Conservation (phyloP, 192 early-diverging fungal genomes). For the Irineochytrium annulatum region DNA sequence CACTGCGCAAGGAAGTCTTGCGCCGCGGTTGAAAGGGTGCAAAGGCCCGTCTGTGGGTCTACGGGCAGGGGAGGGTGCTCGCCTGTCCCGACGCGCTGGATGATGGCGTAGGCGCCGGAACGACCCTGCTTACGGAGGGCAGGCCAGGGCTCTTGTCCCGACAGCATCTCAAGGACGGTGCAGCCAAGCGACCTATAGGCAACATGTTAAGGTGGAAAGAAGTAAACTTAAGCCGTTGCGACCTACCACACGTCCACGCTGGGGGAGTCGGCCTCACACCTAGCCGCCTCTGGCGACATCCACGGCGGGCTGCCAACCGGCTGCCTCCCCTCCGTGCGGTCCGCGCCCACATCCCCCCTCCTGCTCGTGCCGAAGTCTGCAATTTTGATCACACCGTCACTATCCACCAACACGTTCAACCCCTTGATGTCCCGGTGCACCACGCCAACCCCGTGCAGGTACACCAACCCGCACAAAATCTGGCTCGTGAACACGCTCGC, state of each 20-base stretch:
- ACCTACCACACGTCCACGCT: constrained; percentile 90
- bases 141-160: constrained; percentile 84
- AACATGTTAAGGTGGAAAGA: background rate
- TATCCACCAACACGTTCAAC: constrained; percentile 61
- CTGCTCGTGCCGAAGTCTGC: constrained; percentile 63
- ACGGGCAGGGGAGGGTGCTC: constrained; percentile 80
- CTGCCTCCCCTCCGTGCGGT: constrained; percentile 58
- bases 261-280: constrained; percentile 73
- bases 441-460: constrained; percentile 59
- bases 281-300: constrained; percentile 96
- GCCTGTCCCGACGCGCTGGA: constrained; percentile 74
- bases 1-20: constrained; percentile 69
- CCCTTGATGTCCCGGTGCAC: constrained; percentile 72
- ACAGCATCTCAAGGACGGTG: constrained; percentile 92
- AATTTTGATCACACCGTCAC: constrained; percentile 55
- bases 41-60: too few species aligned
- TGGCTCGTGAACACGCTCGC: constrained; percentile 82
- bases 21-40: constrained; percentile 60
- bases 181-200: constrained; percentile 70
- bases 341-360: constrained; percentile 52
- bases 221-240: background rate
- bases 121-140: too few species aligned
- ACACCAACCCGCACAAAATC: constrained; percentile 58
- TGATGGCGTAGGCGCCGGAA: too few species aligned
- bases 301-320: constrained; percentile 91